These are phyloP conservation scores for Sclerospora graminicola DNA, from an alignment of 352 stramenopile species.

Conservation along the genomic window DNA sequence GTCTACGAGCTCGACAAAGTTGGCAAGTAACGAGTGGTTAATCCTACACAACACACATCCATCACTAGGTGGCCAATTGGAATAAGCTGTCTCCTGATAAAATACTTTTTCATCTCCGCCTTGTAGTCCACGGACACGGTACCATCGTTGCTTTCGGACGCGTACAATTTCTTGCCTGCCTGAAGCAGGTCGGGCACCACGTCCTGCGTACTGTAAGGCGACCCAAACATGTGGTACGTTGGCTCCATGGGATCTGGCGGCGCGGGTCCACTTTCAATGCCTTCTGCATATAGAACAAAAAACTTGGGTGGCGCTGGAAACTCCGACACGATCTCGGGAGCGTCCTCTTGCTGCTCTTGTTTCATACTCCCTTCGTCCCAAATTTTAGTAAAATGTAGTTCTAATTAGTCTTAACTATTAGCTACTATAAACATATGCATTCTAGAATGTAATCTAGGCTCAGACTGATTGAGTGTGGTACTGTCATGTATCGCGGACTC, in stretches of 20 bases:
- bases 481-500: too few relatives aligned
- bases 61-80: neutral
- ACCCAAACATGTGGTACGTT: conserved; percentile 82
- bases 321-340: conserved; percentile 75
- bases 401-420: too few relatives aligned
- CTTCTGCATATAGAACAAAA: conserved; percentile 63
- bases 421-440: too few relatives aligned
- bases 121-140: conserved; percentile 46
- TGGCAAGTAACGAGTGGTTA: conserved; percentile 75
- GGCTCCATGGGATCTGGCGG: conserved; percentile 64
- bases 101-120: conserved; percentile 68
- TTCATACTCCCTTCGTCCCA: too few relatives aligned
- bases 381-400: too few relatives aligned
- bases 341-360: conserved; percentile 21
- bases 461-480: too few relatives aligned
- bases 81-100: neutral
- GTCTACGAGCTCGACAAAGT: conserved; percentile 79
- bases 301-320: conserved; percentile 75
- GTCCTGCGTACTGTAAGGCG: conserved; percentile 76
- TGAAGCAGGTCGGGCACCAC: conserved; percentile 62
- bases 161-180: conserved; percentile 57
- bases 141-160: conserved; percentile 7
- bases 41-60: conserved; percentile 24
- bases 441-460: too few relatives aligned
- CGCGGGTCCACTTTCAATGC: conserved; percentile 30